These are phyloP conservation scores for Periconia macrospinosa DNA, from an alignment of 2,329 filamentous ascomycete genomes.

Conservation along the genomic window DNA sequence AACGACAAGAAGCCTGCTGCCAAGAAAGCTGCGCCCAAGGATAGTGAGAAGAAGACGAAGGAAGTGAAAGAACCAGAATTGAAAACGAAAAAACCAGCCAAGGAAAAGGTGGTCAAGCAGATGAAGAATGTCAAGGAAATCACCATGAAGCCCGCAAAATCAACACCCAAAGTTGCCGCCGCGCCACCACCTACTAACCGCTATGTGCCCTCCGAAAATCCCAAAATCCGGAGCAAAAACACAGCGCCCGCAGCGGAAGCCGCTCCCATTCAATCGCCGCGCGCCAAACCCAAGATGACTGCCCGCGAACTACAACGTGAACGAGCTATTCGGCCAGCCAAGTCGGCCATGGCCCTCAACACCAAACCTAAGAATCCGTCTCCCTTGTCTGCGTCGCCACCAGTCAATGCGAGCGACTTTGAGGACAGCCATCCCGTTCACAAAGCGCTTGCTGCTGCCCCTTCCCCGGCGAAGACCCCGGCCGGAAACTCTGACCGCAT, in stretches of 20 bases:
- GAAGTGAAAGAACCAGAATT: constrained; percentile 14
- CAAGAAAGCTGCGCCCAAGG: constrained; percentile 49
- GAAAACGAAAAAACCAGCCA: constrained; percentile 25
- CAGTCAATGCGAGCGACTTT: constrained; percentile 62
- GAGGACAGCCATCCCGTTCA: constrained; percentile 48
- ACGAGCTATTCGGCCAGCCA: constrained; percentile 25
- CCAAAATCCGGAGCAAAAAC: constrained; percentile 29
- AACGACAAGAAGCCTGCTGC: constrained; percentile 47
- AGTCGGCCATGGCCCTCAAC: constrained; percentile 39
- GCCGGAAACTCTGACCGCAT: constrained; percentile 35
- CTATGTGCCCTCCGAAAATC: constrained; percentile 22
- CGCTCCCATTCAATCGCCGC: constrained; percentile 22
- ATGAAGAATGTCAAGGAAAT: constrained; percentile 26
- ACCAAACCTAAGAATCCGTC: constrained; percentile 65
- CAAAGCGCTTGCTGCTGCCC: constrained; percentile 38
- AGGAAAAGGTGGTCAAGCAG: constrained; percentile 22
- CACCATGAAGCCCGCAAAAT: constrained; percentile 15
- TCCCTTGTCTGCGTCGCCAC: constrained; percentile 62
- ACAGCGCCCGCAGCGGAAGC: constrained; percentile 28
- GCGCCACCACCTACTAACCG: constrained; percentile 21
- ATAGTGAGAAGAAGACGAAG: constrained; percentile 42
- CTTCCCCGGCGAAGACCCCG: constrained; percentile 37
- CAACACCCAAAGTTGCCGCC: constrained; percentile 16
- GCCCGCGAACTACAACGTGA: constrained; percentile 24
- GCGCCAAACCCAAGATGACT: constrained; percentile 33